Base-by-base conservation (phyloP, 345 rosid species). In the Aquilaria sinensis region DNA sequence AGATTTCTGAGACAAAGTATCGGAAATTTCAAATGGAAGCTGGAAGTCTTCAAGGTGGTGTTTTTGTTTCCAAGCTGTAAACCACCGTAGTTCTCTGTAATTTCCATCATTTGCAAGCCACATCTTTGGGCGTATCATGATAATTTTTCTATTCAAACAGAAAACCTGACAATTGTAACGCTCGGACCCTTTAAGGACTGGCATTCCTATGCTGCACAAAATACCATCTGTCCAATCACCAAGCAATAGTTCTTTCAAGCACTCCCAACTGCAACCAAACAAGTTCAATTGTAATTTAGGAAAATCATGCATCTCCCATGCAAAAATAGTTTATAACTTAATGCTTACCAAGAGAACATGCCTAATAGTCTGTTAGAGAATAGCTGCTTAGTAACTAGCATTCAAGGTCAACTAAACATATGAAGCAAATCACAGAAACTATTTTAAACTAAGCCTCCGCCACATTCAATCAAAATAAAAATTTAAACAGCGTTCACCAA, bases 151-250 rank as follows among this genome's bases (percentile, higher is more conserved):
- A 75, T 94, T 84, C 71, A 88, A 75, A 69, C 99, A 94, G 9
- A 90, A 71, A 56, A 94, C 85, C 73, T 94, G 97, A 78, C 99
- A 94, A 53, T 94, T 94, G 67, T 94, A 90, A 64, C 93, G 88
- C 74, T 86, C 97, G 0, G 99, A 88, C 76, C 91, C 97, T 77
- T 81, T 85, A 56, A 86, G 77, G 47, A 86, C 67, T 49, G 96
- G 99, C 99, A 94, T 90, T 61, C 99, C 99, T 23, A 94, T 77
- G 76, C 99, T 90, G 77, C 99, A 90, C 33, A 90, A 65, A 64
- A 94, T 86, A 31, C 85, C 96, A 68, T 86, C 90, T 0, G 96
- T 90, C 89, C 85, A 86, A 65, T 90, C 93, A 56, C 91, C 88
- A 29, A 81, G 69, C 67, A 94, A 54, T 71, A 94, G 58, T 32